Evolutionary conservation across 768 basidiomycete genomes (phyloP), one percentile per base, ranked within the genome.

Genomic region (Russula emetica): DNA sequence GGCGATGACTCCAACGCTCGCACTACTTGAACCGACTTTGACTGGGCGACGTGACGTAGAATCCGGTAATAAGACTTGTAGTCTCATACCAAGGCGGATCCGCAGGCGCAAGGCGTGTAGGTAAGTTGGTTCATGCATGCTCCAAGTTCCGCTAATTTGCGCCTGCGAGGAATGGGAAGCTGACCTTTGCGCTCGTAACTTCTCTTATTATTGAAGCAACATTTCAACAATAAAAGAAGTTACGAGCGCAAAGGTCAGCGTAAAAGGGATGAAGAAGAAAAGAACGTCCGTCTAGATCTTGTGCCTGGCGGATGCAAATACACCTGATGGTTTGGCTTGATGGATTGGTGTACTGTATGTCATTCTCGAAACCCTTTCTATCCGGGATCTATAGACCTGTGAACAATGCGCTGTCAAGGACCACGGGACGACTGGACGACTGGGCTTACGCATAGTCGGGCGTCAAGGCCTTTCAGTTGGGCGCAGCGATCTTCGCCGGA

Each of bases 121-220:
- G 51, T 38, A n/a, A 49, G 58, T 32, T 54, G 38, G 11, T 22
- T 14, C 32, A 32, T 55, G 36, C 32, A 34, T 60, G n/a, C n/a
- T n/a, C n/a, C n/a, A 24, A 49, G 58, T n/a, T 64, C 45, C 52
- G 38, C 38, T 55, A 50, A 60, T 64, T 59, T 64, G 36, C 28
- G 56, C 52, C 54, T 59, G 44, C 18, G 26, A 34, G 34, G 52
- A 42, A 55, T 18, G 38, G 24, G 32, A 58, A n/a, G n/a, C n/a
- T n/a, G n/a, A n/a, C n/a, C n/a, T n/a, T n/a, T n/a, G n/a, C n/a
- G n/a, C n/a, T n/a, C n/a, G n/a, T n/a, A n/a, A n/a, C n/a, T n/a
- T n/a, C n/a, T n/a, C n/a, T n/a, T n/a, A n/a, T n/a, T n/a, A n/a
- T n/a, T n/a, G n/a, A n/a, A n/a, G n/a, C n/a, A n/a, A n/a, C n/a